These are phyloP conservation scores for Leucocoprinus sp. DNA, from an alignment of 768 basidiomycete species.

Conservation along the genomic window DNA sequence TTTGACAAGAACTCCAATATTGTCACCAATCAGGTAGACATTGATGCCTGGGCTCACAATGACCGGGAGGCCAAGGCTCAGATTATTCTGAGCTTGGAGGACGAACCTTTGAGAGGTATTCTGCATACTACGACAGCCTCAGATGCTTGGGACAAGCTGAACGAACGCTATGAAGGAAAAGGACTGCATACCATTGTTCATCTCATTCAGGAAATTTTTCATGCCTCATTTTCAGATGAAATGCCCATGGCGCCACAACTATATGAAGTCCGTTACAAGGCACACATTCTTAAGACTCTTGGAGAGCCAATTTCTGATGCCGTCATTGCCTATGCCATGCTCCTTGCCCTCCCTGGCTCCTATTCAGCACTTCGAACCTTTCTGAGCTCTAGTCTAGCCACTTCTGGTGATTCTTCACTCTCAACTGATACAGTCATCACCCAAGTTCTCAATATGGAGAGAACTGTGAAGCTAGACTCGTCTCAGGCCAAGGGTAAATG, in stretches of 20 bases:
- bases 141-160: conserved; percentile 14
- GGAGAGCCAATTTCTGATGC: conserved; percentile 6
- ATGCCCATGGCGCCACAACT: conserved; percentile 13
- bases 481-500: conserved; percentile 9
- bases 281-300: conserved; percentile 11
- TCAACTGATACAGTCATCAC: conserved; percentile 10
- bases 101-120: conserved; percentile 15
- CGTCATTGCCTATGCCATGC: neutral
- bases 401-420: conserved; percentile 7
- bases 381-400: conserved; percentile 9
- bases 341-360: conserved; percentile 4
- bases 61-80: conserved; percentile 14
- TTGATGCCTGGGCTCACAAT: neutral
- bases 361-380: conserved; percentile 11
- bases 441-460: conserved; percentile 15
- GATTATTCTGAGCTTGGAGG: conserved; percentile 15
- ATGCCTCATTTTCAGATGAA: conserved; percentile 12
- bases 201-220: conserved; percentile 14
- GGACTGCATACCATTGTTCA: conserved; percentile 11
- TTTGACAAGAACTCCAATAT: neutral
- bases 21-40: neutral
- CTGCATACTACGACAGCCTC: conserved; percentile 10
- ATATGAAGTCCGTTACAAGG: conserved; percentile 12
- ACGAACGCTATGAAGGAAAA: conserved; percentile 13
- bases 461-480: conserved; percentile 2